Evolutionary conservation across 305 asterid genomes (phyloP), one percentile per base, ranked within the genome.

Genomic region (Fraxinus dipetala): DNA sequence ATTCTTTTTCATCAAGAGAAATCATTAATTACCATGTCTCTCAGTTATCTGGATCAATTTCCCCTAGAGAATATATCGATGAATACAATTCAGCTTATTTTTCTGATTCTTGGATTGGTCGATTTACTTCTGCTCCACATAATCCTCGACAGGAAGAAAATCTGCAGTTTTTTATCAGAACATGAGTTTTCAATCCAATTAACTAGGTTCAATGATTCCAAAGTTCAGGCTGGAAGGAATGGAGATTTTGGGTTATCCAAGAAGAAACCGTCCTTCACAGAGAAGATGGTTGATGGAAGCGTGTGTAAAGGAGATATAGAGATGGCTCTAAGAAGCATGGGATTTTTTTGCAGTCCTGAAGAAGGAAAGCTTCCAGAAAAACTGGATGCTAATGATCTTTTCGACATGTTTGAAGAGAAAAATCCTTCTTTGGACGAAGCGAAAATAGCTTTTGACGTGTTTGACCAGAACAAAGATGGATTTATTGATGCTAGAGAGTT

Each of bases 391-490:
- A 81, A 77, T 5, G 88, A 81, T 5, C n/a, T 92, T 9, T 54
- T 40, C 10, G 40, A 79, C 40, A 43, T 86, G 14, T 90, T 92
- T 9, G 95, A 90, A 67, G 88, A 87, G 82, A 81, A 84, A n/a
- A 76, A 72, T 9, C 87, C 94, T 45, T 79, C 84, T 20, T 65
- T 83, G 82, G 89, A 89, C 35, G 95, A 93, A 83, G 88, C 89
- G 78, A 87, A 79, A 54, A 89, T 80, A 70, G 93, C 97, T 38
- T 93, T 93, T 48, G 85, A 86, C 11, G 91, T 92, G 31, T 93
- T 90, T 65, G 97, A 93, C 74, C 79, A 78, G 76, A 89, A 89
- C 34, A 78, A 79, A 72, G 97, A 93, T 84, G 97, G 97, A 31
- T 88, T 87, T 69, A 91, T 93, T 35, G 95, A 93, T 77, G 93